Conservation (phyloP, 352 stramenopile species). For the Pythium inflatum region DNA sequence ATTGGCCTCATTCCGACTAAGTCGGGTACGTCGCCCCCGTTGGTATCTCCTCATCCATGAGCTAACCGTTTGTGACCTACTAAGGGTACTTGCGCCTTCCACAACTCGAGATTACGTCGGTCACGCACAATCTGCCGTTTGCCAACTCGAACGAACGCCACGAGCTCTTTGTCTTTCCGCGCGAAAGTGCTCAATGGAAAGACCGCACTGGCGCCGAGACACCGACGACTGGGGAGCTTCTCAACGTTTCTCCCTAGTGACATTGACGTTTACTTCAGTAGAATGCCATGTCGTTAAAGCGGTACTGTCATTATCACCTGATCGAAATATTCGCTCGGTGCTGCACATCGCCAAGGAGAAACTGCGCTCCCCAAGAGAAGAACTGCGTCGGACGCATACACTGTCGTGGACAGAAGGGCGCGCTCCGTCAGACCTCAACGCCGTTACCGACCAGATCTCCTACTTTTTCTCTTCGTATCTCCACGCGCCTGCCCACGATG, state of each 20-base stretch:
- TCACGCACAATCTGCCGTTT: slow-evolving; percentile 70
- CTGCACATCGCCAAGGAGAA: too few species aligned
- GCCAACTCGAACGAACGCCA: slow-evolving; percentile 70
- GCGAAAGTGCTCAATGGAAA: slow-evolving; percentile 61
- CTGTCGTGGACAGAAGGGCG: too few species aligned
- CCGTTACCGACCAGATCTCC: too few species aligned
- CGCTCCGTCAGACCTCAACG: too few species aligned
- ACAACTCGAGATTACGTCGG: slow-evolving; percentile 75
- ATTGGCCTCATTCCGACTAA: slow-evolving; percentile 79
- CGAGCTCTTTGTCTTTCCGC: slow-evolving; percentile 77
- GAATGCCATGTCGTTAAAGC: slow-evolving; percentile 17
- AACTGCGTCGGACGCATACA: too few species aligned
- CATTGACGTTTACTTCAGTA: background rate
- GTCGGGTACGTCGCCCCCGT: slow-evolving; percentile 48
- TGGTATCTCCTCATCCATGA: background rate
- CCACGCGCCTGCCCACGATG: too few species aligned
- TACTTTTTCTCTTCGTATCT: too few species aligned
- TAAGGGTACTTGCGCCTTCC: slow-evolving; percentile 73
- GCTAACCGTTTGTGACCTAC: background rate
- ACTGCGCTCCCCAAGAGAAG: too few species aligned
- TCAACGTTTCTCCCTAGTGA: background rate
- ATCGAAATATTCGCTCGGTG: too few species aligned
- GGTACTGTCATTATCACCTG: too few species aligned
- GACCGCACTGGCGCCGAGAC: background rate
- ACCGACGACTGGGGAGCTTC: background rate